Percentiles rank a stretch among this genome's conserved stretches.
Evolutionary conservation across 345 rosid genomes (phyloP).

Genomic region (Brassica rapa): DNA sequence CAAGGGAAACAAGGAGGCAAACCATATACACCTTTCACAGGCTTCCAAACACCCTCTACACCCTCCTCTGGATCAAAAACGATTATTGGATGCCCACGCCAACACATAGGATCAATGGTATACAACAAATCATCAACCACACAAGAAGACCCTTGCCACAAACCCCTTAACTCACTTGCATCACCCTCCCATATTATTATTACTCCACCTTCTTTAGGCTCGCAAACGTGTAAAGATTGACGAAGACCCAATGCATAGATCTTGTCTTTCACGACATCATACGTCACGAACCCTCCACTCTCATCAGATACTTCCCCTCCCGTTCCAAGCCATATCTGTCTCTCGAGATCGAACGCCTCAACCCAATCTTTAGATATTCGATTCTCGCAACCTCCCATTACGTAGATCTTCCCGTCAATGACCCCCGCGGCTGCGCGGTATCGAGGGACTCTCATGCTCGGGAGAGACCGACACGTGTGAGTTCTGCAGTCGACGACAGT

Average conservation of each 20-base stretch:
- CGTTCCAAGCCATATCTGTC: not conserved
- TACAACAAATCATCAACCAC: not conserved
- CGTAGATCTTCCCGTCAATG: not conserved
- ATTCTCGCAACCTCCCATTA: not conserved
- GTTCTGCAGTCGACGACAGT: not conserved
- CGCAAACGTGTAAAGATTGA: not conserved
- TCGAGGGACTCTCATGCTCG: not conserved
- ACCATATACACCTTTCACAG: not conserved
- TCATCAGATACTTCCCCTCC: not conserved
- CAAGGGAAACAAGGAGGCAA: not conserved
- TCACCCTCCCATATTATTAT: not conserved
- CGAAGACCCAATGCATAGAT: not conserved
- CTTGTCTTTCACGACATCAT: not conserved
- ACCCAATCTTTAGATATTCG: not conserved
- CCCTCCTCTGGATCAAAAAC: not conserved
- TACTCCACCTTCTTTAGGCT: not conserved
- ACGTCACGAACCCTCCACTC: not conserved
- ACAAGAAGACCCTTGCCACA: not conserved
- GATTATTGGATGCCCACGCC: not conserved
- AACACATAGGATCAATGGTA: not conserved
- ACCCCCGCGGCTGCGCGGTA: not conserved
- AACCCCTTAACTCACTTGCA: not conserved
- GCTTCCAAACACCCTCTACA: not conserved
- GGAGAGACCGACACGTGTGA: not conserved
- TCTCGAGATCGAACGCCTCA: not conserved